A percentile compares a stretch with the other conserved stretches of the same genome.
Conservation (phyloP, 805 yeast species). For the Kuraishia ogatae region DNA sequence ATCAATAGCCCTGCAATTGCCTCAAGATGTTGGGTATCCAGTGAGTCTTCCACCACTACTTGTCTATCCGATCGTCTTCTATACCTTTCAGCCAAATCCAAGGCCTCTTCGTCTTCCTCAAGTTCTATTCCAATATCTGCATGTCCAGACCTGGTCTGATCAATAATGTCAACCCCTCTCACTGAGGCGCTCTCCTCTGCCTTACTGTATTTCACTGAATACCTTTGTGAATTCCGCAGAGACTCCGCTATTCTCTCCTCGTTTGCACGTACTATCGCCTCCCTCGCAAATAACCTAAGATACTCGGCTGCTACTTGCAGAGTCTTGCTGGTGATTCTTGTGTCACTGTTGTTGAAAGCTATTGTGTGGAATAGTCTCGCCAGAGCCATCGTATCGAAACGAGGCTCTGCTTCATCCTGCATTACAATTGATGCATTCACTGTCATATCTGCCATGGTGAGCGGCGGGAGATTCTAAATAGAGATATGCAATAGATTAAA, state of each 20-base stretch:
- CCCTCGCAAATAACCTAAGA: constrained; percentile 45
- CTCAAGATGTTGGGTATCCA: constrained; percentile 47
- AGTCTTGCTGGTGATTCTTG: constrained; percentile 39
- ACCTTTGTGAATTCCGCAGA: constrained; percentile 9
- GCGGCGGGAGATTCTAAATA: no score
- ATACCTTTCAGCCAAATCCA: constrained; percentile 4
- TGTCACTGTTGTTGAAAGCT: constrained; percentile 35
- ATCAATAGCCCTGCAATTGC: constrained; percentile 49
- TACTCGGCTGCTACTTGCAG: constrained; percentile 45
- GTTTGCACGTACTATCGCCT: constrained; percentile 50
- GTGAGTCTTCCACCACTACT: constrained; percentile 17
- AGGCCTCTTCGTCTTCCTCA: constrained; percentile 9
- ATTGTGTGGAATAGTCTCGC: constrained; percentile 44
- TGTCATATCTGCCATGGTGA: constrained; percentile 6
- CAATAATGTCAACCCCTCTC: constrained; percentile 2
- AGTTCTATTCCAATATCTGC: constrained; percentile 9
- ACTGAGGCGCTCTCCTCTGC: background rate
- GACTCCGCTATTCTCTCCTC: constrained; percentile 32
- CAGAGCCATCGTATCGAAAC: constrained; percentile 22
- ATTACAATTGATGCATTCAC: constrained; percentile 5
- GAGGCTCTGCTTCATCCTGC: constrained; percentile 8
- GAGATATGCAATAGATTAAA: no score
- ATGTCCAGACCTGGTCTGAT: constrained; percentile 27
- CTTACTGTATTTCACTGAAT: constrained; percentile 2
- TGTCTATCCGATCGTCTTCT: constrained; percentile 6